phyloP scores from a whole-genome alignment of 1,284 basidiomycete genomes.

The Cryptococcus deneoformans region DNA sequence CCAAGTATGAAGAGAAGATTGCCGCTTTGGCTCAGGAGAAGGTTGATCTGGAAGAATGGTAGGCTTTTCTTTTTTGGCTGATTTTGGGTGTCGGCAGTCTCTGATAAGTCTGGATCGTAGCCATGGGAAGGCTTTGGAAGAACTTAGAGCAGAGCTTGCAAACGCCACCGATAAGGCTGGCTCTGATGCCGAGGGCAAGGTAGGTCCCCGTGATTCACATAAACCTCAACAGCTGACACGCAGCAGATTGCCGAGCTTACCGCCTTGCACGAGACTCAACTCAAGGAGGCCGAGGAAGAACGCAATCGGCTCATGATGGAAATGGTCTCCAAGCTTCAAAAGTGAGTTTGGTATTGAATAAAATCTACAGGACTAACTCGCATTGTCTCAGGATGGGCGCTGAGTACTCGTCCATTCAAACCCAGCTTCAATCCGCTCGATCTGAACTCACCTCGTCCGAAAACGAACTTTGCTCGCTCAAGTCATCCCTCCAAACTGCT shows the following conservation, averaged over 20 bases:
- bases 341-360: conserved; percentile 5
- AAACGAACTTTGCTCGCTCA: not conserved
- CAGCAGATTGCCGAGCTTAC: conserved; percentile 13
- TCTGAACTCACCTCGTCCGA: conserved; percentile 7
- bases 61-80: conserved; percentile 8
- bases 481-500: conserved; percentile 1
- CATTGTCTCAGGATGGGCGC: not conserved
- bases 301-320: conserved; percentile 4
- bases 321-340: conserved; percentile 11
- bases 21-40: conserved; percentile 20
- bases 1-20: conserved; percentile 19
- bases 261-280: conserved; percentile 13
- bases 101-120: conserved; percentile 1
- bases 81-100: not conserved
- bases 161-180: conserved; percentile 2
- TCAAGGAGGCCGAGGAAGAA: conserved; percentile 13
- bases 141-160: conserved; percentile 5
- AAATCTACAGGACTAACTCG: not conserved
- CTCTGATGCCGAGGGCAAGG: conserved; percentile 12
- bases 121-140: conserved; percentile 13
- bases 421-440: conserved; percentile 10
- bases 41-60: conserved; percentile 28
- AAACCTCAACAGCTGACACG: not conserved
- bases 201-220: not conserved
- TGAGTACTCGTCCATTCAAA: conserved; percentile 16